These are phyloP conservation scores for Saccharomyces hybrid DNA, from an alignment of 1,139 yeast genomes.

Conservation along the genomic window DNA sequence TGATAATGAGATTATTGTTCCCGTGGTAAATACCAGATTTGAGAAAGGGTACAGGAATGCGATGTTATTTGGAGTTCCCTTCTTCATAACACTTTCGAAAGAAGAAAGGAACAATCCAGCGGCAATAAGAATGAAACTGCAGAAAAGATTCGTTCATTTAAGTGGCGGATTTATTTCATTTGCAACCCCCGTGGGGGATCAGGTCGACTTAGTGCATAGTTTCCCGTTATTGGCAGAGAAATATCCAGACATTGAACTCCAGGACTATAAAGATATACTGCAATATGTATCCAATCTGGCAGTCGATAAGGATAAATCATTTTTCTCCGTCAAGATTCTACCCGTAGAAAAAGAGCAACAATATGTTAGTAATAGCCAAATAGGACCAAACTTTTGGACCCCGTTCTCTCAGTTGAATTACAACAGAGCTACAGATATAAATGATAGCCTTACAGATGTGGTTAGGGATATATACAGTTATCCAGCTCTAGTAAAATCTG, in stretches of 20 bases:
- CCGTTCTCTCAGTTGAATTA: constrained; percentile 29
- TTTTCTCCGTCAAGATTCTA: constrained; percentile 41
- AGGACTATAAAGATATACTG: constrained; percentile 10
- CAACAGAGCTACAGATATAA: constrained; percentile 14
- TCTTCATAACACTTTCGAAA: constrained; percentile 51
- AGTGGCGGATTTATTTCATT: constrained; percentile 33
- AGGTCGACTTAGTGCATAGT: constrained; percentile 5
- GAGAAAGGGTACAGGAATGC: constrained; percentile 36
- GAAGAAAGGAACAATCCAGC: constrained; percentile 48
- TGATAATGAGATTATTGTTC: constrained; percentile 49
- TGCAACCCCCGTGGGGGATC: constrained; percentile 10
- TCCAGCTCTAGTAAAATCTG: constrained; percentile 1
- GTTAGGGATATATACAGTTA: constrained; percentile 24
- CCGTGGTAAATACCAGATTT: constrained; percentile 53
- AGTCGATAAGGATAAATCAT: constrained; percentile 11
- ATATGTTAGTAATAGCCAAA: constrained; percentile 16
- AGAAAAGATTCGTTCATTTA: constrained; percentile 37
- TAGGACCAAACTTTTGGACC: constrained; percentile 35
- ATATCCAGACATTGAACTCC: constrained; percentile 13
- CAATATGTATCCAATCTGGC: constrained; percentile 15
- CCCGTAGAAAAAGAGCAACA: neutral
- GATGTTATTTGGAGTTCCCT: constrained; percentile 61
- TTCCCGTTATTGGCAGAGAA: constrained; percentile 21
- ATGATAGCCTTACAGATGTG: constrained; percentile 16
- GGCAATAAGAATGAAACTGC: constrained; percentile 48